Conservation (phyloP, 805 yeast genomes). For the Saccharomycodes ludwigii region DNA sequence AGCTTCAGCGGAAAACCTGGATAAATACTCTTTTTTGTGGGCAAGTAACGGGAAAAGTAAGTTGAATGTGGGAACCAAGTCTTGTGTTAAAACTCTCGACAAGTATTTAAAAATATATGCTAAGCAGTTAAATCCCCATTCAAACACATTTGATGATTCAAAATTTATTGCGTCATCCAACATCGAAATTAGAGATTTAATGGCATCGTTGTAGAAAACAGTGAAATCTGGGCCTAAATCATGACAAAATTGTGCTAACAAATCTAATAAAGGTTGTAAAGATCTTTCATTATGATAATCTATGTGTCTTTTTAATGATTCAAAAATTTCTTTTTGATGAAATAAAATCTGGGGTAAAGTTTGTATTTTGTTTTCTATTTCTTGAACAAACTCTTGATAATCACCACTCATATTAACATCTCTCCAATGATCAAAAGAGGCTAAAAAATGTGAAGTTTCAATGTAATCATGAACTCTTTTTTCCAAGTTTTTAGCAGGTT, state of each 20-base stretch:
- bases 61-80: constrained; percentile 58
- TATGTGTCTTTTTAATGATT: constrained; percentile 35
- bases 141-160: constrained; percentile 52
- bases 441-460: constrained; percentile 65
- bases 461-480: constrained; percentile 57
- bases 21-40: constrained; percentile 49
- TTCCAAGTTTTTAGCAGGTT: constrained; percentile 46
- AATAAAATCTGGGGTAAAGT: constrained; percentile 73
- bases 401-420: constrained; percentile 70
- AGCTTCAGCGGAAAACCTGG: constrained; percentile 84
- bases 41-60: constrained; percentile 49
- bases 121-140: constrained; percentile 72
- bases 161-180: constrained; percentile 30
- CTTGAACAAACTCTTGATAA: constrained; percentile 51
- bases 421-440: constrained; percentile 75
- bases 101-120: constrained; percentile 87
- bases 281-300: constrained; percentile 52
- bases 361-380: constrained; percentile 41
- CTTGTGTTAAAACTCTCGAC: constrained; percentile 47
- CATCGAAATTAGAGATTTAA: constrained; percentile 38
- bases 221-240: constrained; percentile 89
- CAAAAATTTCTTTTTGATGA: constrained; percentile 53
- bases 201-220: constrained; percentile 45
- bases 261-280: constrained; percentile 69
- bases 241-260: constrained; percentile 74